phyloP scores from a whole-genome alignment of 306 rosid genomes.

The Glycine tomentella region DNA sequence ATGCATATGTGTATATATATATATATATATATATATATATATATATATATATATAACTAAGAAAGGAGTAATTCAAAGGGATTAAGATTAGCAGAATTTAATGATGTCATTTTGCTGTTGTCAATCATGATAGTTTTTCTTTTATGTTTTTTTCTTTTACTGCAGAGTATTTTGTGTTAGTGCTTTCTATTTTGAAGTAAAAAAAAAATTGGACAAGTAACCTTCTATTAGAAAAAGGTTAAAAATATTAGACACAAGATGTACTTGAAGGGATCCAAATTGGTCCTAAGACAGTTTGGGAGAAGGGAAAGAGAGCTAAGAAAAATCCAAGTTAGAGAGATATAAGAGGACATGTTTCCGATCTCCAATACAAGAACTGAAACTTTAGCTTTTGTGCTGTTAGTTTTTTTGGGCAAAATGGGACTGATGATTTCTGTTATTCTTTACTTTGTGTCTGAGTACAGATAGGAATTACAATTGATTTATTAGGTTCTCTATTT shows the following conservation, averaged over 20 bases:
- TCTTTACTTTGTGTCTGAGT: constrained; percentile 71
- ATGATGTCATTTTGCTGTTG: constrained; percentile 2
- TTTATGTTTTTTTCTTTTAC: neutral
- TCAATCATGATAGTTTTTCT: constrained; percentile 6
- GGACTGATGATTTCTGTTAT: constrained; percentile 66
- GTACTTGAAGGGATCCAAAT: constrained; percentile 30
- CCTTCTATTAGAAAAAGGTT: constrained; percentile 17
- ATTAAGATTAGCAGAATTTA: constrained; percentile 3
- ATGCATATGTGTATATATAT: no score
- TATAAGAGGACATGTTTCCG: constrained; percentile 71
- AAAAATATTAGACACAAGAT: neutral
- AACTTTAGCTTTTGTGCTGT: constrained; percentile 82
- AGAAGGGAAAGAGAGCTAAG: constrained; percentile 31
- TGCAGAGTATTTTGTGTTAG: neutral
- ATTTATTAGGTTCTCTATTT: constrained; percentile 57
- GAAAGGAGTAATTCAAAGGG: neutral
- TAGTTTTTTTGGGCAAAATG: constrained; percentile 66
- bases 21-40: no score
- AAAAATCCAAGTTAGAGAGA: constrained; percentile 13
- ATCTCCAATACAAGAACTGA: constrained; percentile 96
- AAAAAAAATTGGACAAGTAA: neutral
- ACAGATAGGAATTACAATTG: constrained; percentile 69
- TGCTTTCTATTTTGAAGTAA: neutral
- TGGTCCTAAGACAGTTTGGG: neutral
- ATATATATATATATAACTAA: no score